A percentile compares a stretch with the other conserved stretches of the same genome.
phyloP scores from a whole-genome alignment of 176 grass and related monocot genomes.

The Aegilops longissima region DNA sequence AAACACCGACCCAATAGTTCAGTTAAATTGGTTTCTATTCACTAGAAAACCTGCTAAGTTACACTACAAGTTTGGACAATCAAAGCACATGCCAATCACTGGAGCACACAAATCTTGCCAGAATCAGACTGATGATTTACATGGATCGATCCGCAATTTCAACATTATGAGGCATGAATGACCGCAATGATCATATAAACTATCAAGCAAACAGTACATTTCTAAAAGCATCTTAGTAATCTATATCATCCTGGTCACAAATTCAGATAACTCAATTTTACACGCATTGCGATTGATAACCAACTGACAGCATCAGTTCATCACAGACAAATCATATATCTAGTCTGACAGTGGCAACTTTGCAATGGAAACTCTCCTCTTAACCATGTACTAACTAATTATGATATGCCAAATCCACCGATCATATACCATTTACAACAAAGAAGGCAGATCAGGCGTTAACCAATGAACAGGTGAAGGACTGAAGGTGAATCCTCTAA shows the following conservation, averaged over 20 bases:
- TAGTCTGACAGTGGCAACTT: neutral
- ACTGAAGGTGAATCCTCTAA: neutral
- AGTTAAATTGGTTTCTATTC: neutral
- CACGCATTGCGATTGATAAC: neutral
- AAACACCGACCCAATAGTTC: neutral
- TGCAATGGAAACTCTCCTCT: neutral
- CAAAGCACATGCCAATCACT: neutral
- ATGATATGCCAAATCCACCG: neutral
- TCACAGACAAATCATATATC: neutral
- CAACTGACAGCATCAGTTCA: neutral
- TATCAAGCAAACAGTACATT: neutral
- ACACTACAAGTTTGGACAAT: neutral
- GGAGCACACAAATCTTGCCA: neutral
- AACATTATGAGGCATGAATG: neutral
- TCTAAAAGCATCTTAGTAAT: neutral
- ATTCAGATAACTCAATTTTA: neutral
- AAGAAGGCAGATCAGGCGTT: neutral
- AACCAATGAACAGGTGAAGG: constrained; percentile 1
- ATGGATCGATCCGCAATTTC: neutral
- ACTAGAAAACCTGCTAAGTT: neutral
- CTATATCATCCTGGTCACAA: neutral
- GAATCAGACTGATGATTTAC: neutral
- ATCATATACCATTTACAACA: neutral
- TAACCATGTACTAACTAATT: neutral
- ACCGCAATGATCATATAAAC: neutral